A percentile compares a stretch with the other conserved stretches of the same genome.
These are phyloP conservation scores for Xerocomus amazonicus DNA, from an alignment of 1,284 basidiomycete species.

Conservation along the genomic window DNA sequence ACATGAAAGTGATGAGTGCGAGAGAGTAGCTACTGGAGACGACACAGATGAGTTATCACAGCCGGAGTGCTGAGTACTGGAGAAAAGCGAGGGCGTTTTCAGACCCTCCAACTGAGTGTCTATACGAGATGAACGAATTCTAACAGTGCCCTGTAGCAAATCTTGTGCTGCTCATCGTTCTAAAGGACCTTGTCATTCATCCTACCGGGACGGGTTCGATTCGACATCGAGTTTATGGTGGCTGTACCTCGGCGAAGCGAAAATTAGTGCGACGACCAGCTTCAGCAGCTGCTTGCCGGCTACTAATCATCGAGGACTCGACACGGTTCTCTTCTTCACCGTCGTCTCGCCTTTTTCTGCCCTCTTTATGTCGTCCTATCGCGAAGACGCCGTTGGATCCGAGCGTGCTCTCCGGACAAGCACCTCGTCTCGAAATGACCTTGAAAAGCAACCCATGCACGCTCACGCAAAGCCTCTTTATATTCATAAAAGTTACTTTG, in stretches of 20 bases:
- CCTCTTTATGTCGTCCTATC: conserved; percentile 16
- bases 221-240: neutral
- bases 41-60: conserved; percentile 31
- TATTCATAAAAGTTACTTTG: conserved; percentile 12
- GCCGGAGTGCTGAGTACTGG: neutral
- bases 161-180: neutral
- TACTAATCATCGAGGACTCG: neutral
- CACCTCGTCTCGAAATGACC: conserved; percentile 54
- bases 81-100: too few relatives aligned
- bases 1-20: too few relatives aligned
- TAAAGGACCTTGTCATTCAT: neutral
- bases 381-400: conserved; percentile 16
- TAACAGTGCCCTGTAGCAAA: neutral
- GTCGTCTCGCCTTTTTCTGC: neutral
- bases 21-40: too few relatives aligned
- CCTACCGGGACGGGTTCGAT: too few relatives aligned
- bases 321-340: neutral
- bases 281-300: neutral
- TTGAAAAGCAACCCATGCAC: conserved; percentile 36
- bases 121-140: too few relatives aligned
- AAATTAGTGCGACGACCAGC: neutral
- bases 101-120: neutral
- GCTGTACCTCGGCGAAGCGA: neutral
- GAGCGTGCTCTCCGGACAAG: conserved; percentile 44
- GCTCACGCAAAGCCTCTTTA: conserved; percentile 28